phyloP scores from a whole-genome alignment of 148 eudicot species.

The Persicaria tinctoria region DNA sequence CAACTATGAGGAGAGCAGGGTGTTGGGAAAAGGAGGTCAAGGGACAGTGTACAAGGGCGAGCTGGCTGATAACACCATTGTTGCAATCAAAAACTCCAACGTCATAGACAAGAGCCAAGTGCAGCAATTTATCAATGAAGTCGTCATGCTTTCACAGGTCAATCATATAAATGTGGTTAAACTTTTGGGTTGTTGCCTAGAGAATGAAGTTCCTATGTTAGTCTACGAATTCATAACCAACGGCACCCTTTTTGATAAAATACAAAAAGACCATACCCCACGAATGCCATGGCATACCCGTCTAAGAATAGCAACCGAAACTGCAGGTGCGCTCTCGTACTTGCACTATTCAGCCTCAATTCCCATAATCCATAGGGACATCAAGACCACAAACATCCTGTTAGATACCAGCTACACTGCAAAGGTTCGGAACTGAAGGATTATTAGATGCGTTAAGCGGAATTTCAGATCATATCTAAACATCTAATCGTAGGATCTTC shows the following conservation, averaged over 20 bases:
- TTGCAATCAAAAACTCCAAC: neutral
- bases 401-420: neutral
- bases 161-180: slow-evolving; percentile 1
- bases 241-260: neutral
- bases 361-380: neutral
- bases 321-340: slow-evolving; percentile 1
- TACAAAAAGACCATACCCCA: neutral
- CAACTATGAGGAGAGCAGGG: neutral
- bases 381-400: slow-evolving; percentile 11
- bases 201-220: neutral
- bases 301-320: neutral
- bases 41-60: neutral
- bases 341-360: slow-evolving; percentile 9
- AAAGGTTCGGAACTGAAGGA: too few species aligned
- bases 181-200: slow-evolving; percentile 1
- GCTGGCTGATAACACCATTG: neutral
- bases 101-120: slow-evolving; percentile 4
- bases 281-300: neutral
- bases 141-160: neutral
- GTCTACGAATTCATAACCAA: slow-evolving; percentile 1
- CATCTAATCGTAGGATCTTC: too few species aligned
- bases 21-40: slow-evolving; percentile 1
- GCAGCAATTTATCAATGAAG: slow-evolving; percentile 4
- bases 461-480: too few species aligned
- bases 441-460: too few species aligned